These are phyloP conservation scores for Clohesyomyces aquaticus DNA, from an alignment of 495 filamentous ascomycete species.

Conservation along the genomic window DNA sequence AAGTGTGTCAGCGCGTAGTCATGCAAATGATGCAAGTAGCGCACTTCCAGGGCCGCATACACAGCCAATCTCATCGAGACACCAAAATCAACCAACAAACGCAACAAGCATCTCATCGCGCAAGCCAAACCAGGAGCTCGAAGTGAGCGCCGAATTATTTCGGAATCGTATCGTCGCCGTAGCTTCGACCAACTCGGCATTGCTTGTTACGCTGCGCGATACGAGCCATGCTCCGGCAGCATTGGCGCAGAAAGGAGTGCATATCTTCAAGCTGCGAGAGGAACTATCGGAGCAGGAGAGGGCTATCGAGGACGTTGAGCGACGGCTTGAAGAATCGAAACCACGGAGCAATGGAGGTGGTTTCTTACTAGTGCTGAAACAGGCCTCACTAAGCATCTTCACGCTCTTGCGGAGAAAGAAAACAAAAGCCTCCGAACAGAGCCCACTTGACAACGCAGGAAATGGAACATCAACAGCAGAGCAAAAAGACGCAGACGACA, in stretches of 20 bases:
- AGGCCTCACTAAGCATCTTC: neutral
- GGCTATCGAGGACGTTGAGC: neutral
- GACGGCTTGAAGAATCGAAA: neutral
- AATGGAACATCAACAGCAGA: neutral
- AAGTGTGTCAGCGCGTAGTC: neutral
- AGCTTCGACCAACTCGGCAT: neutral
- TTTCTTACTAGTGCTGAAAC: neutral
- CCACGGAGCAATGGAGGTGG: neutral
- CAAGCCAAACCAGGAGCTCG: neutral
- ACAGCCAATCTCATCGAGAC: neutral
- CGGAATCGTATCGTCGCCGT: neutral
- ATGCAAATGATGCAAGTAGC: neutral
- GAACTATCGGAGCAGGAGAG: neutral
- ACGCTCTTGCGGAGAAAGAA: neutral
- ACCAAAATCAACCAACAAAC: neutral
- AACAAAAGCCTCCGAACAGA: neutral
- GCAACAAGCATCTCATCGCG: neutral
- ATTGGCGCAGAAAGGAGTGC: slow-evolving; percentile 2
- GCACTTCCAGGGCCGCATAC: neutral
- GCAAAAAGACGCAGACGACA: neutral
- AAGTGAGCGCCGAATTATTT: neutral
- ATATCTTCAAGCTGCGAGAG: slow-evolving; percentile 4
- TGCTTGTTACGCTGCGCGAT: slow-evolving; percentile 2
- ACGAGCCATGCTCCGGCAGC: slow-evolving; percentile 10
- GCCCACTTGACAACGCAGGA: neutral